Percentiles rank a stretch among this genome's conserved stretches.
These are phyloP conservation scores for Dimocarpus longan DNA, from an alignment of 345 rosid genomes.

Conservation along the genomic window DNA sequence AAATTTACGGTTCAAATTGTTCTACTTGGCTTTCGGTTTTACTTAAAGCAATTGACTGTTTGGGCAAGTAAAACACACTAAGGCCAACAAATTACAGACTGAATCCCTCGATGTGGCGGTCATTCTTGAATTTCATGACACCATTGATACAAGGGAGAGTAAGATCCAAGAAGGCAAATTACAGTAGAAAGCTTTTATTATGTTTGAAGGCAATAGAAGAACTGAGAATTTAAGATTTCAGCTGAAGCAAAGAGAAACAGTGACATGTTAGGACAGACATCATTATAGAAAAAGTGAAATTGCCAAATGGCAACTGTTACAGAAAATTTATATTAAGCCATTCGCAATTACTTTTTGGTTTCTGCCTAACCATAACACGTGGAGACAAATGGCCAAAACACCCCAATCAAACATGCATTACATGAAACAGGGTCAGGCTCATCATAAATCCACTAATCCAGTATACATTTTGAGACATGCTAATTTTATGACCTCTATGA, in stretches of 20 bases:
- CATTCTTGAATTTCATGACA: background rate
- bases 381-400: too few relatives aligned
- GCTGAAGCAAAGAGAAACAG: background rate
- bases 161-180: background rate
- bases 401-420: too few relatives aligned
- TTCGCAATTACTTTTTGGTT: too few relatives aligned
- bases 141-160: background rate
- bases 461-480: too few relatives aligned
- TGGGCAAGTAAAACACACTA: background rate
- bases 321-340: too few relatives aligned
- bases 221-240: background rate
- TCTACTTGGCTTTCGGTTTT: background rate
- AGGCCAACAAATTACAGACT: background rate
- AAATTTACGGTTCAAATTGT: background rate
- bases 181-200: background rate
- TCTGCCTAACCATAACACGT: too few relatives aligned
- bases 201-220: background rate
- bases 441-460: too few relatives aligned
- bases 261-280: too few relatives aligned
- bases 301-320: too few relatives aligned
- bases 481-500: too few relatives aligned
- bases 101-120: background rate
- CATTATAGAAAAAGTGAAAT: too few relatives aligned
- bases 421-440: too few relatives aligned
- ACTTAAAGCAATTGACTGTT: background rate